phyloP scores from a whole-genome alignment of 441 rosid species.

The Melastoma candidum region DNA sequence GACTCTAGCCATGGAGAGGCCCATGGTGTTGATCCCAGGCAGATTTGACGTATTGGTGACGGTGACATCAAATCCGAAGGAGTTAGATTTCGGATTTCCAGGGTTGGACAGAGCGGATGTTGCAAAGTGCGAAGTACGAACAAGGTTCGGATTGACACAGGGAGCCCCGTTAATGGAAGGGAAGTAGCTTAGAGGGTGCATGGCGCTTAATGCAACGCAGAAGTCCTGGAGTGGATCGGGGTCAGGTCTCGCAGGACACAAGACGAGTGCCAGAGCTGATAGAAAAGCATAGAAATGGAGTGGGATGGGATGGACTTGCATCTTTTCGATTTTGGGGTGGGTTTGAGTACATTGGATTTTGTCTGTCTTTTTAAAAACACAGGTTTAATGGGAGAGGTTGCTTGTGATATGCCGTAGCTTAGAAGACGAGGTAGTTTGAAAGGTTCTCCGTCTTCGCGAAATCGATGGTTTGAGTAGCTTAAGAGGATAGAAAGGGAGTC shows the following conservation, averaged over 20 bases:
- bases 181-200: conserved; percentile 3
- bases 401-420: conserved; percentile 22
- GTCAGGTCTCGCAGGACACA: conserved; percentile 37
- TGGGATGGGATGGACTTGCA: background rate
- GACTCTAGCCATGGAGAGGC: conserved; percentile 42
- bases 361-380: background rate
- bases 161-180: conserved; percentile 38
- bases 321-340: background rate
- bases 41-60: conserved; percentile 28
- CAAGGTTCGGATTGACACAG: conserved; percentile 41
- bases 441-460: background rate
- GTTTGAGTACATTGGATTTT: background rate
- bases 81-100: conserved; percentile 29
- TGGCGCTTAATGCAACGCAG: conserved; percentile 38
- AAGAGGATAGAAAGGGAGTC: conserved; percentile 31
- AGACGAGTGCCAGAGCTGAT: conserved; percentile 20
- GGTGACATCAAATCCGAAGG: conserved; percentile 42
- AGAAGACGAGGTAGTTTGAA: conserved; percentile 9
- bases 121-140: conserved; percentile 31
- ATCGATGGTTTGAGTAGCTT: conserved; percentile 45
- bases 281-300: conserved; percentile 10
- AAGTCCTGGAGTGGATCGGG: conserved; percentile 69
- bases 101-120: conserved; percentile 45
- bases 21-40: conserved; percentile 59
- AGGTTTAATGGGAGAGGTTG: conserved; percentile 1